phyloP scores from a whole-genome alignment of 2,329 filamentous ascomycete genomes.

The Aspergillus nomiae region DNA sequence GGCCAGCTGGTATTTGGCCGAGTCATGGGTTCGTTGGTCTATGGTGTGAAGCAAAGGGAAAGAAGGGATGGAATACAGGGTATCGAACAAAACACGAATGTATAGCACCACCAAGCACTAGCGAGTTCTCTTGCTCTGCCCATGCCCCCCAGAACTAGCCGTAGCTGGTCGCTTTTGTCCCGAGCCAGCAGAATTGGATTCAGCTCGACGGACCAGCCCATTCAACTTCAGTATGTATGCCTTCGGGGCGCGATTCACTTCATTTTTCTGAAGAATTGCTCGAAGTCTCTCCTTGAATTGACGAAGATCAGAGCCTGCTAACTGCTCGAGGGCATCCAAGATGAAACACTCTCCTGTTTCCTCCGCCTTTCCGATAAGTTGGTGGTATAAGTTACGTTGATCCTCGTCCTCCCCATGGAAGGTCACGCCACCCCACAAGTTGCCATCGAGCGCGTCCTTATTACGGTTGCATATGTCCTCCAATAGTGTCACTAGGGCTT shows the following conservation, averaged over 20 bases:
- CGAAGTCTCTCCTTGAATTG: slow-evolving; percentile 33
- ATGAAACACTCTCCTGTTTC: slow-evolving; percentile 38
- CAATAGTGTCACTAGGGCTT: slow-evolving; percentile 41
- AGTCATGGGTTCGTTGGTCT: background rate
- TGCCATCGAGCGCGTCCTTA: slow-evolving; percentile 41
- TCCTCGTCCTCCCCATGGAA: slow-evolving; percentile 42
- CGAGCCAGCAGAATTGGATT: slow-evolving; percentile 23
- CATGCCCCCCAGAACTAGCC: slow-evolving; percentile 23
- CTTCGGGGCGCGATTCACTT: slow-evolving; percentile 44
- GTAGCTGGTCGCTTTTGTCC: slow-evolving; percentile 38
- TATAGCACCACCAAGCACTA: slow-evolving; percentile 18
- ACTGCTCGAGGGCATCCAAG: slow-evolving; percentile 40
- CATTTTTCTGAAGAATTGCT: slow-evolving; percentile 43
- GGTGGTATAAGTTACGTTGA: slow-evolving; percentile 45
- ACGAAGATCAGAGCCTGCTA: slow-evolving; percentile 34
- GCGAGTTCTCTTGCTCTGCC: slow-evolving; percentile 36
- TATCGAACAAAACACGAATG: background rate
- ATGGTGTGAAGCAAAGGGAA: background rate
- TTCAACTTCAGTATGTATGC: slow-evolving; percentile 37
- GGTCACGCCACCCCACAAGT: slow-evolving; percentile 34
- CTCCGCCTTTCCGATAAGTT: slow-evolving; percentile 40
- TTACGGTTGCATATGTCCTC: slow-evolving; percentile 41
- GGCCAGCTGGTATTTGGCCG: background rate
- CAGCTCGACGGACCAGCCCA: slow-evolving; percentile 32
- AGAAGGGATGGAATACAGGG: slow-evolving; percentile 3